Percentiles rank a stretch among this genome's conserved stretches.
phyloP scores from a whole-genome alignment of 2,329 filamentous ascomycete genomes.

The Xylaria sp. region DNA sequence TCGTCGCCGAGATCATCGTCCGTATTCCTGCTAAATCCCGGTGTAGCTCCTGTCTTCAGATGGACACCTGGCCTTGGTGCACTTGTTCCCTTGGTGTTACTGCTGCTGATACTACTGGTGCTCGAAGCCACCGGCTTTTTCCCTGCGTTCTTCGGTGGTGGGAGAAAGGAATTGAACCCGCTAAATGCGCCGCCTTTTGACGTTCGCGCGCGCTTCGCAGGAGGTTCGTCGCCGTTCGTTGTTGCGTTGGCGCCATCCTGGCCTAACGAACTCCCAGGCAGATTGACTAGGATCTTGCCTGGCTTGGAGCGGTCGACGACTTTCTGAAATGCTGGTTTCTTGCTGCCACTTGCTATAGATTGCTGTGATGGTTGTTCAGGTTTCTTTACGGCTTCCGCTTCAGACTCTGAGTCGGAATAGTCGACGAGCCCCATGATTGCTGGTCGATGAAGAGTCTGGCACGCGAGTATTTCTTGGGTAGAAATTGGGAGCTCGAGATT shows the following conservation, averaged over 20 bases:
- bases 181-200: constrained; percentile 70
- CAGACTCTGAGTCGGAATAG: constrained; percentile 85
- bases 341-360: constrained; percentile 50
- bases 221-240: constrained; percentile 63
- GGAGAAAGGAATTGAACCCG: constrained; percentile 87
- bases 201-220: constrained; percentile 76
- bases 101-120: constrained; percentile 45
- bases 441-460: constrained; percentile 17
- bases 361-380: constrained; percentile 41
- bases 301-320: constrained; percentile 84
- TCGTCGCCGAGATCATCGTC: constrained; percentile 48
- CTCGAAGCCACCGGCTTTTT: constrained; percentile 52
- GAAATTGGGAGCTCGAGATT: constrained; percentile 24
- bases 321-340: constrained; percentile 76
- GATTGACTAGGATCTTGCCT: constrained; percentile 84
- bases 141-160: constrained; percentile 76
- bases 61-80: constrained; percentile 69
- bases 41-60: constrained; percentile 84
- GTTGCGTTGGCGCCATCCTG: constrained; percentile 48
- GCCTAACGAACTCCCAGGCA: constrained; percentile 65
- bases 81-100: constrained; percentile 48
- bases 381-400: constrained; percentile 67
- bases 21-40: constrained; percentile 77
- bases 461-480: neutral
- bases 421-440: constrained; percentile 78